These are phyloP conservation scores for Entonaema liquescens DNA, from an alignment of 495 filamentous ascomycete species.

Conservation along the genomic window DNA sequence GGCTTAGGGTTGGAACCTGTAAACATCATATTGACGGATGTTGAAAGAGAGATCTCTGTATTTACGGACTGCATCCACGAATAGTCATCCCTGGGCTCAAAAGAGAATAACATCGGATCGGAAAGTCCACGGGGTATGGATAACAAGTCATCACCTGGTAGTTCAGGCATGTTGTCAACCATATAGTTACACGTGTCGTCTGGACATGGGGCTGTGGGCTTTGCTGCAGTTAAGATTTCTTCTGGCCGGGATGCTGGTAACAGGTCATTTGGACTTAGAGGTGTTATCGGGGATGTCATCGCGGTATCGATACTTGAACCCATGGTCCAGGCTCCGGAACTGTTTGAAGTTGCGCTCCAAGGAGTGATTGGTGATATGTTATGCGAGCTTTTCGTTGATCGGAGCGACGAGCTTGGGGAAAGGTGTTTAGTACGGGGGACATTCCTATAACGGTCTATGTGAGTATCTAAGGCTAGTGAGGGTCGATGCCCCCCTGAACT, in stretches of 20 bases:
- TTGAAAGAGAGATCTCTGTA: slow-evolving; percentile 39
- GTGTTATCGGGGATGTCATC: slow-evolving; percentile 45
- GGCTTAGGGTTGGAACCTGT: slow-evolving; percentile 37
- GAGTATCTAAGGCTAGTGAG: slow-evolving; percentile 44
- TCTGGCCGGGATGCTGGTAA: slow-evolving; percentile 20
- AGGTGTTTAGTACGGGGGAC: slow-evolving; percentile 33
- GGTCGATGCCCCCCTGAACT: slow-evolving; percentile 30
- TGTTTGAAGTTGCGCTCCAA: slow-evolving; percentile 38
- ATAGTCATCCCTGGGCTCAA: slow-evolving; percentile 42
- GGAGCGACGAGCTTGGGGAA: slow-evolving; percentile 42
- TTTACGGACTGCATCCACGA: slow-evolving; percentile 43
- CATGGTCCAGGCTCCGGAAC: slow-evolving; percentile 36
- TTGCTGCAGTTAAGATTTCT: slow-evolving; percentile 9
- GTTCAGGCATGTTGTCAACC: slow-evolving; percentile 47
- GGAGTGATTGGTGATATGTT: slow-evolving; percentile 43
- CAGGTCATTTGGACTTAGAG: slow-evolving; percentile 25
- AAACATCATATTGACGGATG: slow-evolving; percentile 48
- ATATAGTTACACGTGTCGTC: slow-evolving; percentile 36
- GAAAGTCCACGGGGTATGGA: slow-evolving; percentile 40
- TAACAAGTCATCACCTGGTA: slow-evolving; percentile 45
- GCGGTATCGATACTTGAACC: slow-evolving; percentile 30
- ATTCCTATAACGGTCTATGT: slow-evolving; percentile 39
- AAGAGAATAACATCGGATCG: slow-evolving; percentile 43
- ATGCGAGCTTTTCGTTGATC: slow-evolving; percentile 35
- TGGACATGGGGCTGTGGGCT: slow-evolving; percentile 18